Evolutionary conservation across 352 stramenopile species (phyloP).

Genomic region (Phytophthora palmivora): DNA sequence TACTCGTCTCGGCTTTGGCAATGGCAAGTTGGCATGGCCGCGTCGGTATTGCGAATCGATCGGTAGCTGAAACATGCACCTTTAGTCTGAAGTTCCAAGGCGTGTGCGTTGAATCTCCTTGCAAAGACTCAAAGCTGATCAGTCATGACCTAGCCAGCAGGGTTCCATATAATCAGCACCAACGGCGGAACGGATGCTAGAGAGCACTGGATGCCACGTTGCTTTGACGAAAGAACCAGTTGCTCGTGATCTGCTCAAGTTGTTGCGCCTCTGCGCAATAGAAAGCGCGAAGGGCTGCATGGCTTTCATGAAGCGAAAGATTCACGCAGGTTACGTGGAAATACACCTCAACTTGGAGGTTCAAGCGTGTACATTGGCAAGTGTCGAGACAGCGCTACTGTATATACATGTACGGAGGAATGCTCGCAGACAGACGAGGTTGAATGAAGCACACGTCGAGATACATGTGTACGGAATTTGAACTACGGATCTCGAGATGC

Average conservation of each 20-base stretch:
- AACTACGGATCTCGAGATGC: conserved; percentile 6
- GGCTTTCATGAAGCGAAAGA: background rate
- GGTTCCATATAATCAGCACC: conserved; percentile 7
- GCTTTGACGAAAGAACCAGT: too few species aligned
- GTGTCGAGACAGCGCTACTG: too few species aligned
- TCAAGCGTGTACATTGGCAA: background rate
- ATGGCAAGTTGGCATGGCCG: background rate
- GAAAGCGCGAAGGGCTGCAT: conserved; percentile 1
- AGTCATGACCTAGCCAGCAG: background rate
- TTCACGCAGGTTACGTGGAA: background rate
- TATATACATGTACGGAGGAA: too few species aligned
- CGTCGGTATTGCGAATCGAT: background rate
- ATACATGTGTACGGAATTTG: background rate
- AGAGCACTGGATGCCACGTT: too few species aligned
- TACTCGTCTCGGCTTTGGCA: background rate
- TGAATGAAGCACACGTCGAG: background rate
- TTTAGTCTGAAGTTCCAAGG: too few species aligned
- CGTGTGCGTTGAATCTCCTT: background rate
- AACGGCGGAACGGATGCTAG: background rate
- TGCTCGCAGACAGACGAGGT: background rate
- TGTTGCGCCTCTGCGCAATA: background rate
- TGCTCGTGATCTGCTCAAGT: background rate
- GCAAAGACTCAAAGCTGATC: background rate
- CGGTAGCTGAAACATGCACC: background rate
- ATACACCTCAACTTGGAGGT: too few species aligned